Conservation (phyloP, 106 monocot species). For the Dendrobium huoshanense region DNA sequence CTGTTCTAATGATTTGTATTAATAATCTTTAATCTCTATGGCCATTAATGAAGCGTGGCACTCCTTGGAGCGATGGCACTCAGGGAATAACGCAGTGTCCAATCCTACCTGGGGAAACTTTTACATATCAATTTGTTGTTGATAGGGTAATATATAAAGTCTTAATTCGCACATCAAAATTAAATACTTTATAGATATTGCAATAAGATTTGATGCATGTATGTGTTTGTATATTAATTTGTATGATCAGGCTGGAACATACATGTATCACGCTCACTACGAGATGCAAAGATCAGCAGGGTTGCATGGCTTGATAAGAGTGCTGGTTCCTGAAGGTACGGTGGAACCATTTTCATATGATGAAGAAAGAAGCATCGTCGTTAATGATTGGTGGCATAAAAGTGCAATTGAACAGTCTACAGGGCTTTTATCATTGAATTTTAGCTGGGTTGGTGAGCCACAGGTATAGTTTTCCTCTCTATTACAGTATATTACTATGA, state of each 20-base stretch:
- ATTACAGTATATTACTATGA: too few species aligned
- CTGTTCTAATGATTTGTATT: too few species aligned
- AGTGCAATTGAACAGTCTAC: conserved; percentile 55
- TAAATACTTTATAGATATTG: not conserved
- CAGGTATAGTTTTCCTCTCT: conserved; percentile 26
- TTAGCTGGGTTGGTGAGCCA: conserved; percentile 66
- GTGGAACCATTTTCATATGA: conserved; percentile 67
- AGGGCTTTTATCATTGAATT: conserved; percentile 40
- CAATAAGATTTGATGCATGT: too few species aligned
- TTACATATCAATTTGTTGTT: conserved; percentile 68
- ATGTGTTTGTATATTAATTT: too few species aligned
- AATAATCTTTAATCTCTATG: too few species aligned
- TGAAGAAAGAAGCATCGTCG: conserved; percentile 46
- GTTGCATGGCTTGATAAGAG: conserved; percentile 60
- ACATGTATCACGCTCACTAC: conserved; percentile 82
- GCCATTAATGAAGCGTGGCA: conserved; percentile 41
- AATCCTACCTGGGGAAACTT: conserved; percentile 62
- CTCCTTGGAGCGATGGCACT: conserved; percentile 78
- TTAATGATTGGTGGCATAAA: conserved; percentile 94
- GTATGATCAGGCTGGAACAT: conserved; percentile 58
- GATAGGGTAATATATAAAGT: conserved; percentile 42
- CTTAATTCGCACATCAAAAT: not conserved
- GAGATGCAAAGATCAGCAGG: conserved; percentile 85
- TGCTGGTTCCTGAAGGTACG: conserved; percentile 26
- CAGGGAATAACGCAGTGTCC: conserved; percentile 91